Evolutionary conservation across 805 yeast genomes (phyloP).

Genomic region (Candida berthetii): DNA sequence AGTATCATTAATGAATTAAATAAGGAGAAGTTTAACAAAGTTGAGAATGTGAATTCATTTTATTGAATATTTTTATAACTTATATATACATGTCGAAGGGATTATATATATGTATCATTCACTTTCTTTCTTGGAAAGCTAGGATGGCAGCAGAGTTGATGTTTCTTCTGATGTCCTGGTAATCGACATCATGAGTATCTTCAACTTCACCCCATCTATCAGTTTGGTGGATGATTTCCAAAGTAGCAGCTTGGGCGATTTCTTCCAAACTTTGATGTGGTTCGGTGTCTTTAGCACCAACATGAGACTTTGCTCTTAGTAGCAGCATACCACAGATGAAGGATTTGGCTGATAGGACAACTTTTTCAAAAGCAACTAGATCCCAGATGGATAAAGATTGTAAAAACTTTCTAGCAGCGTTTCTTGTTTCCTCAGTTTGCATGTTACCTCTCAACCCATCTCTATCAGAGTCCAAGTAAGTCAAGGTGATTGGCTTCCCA

Average conservation of each 20-base stretch:
- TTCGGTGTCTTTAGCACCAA: conserved; percentile 39
- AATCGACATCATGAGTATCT: conserved; percentile 97
- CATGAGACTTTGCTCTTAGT: conserved; percentile 35
- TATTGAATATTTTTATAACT: too few relatives aligned
- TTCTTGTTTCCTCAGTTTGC: conserved; percentile 56
- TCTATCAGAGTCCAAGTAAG: conserved; percentile 70
- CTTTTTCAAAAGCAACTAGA: conserved; percentile 82
- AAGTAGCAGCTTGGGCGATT: conserved; percentile 67
- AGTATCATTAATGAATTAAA: conserved; percentile 28
- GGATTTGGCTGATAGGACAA: conserved; percentile 82
- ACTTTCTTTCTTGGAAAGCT: conserved; percentile 25
- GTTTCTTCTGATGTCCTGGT: conserved; percentile 79
- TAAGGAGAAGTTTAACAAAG: conserved; percentile 25
- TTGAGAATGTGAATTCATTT: too few relatives aligned
- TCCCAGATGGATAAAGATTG: conserved; percentile 63
- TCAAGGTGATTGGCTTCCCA: conserved; percentile 34
- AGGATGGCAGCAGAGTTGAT: conserved; percentile 72
- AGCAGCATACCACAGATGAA: conserved; percentile 75
- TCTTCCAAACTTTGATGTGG: conserved; percentile 49
- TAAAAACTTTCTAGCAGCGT: conserved; percentile 62
- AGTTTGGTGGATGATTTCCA: conserved; percentile 83
- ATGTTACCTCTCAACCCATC: conserved; percentile 78
- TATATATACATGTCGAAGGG: background rate
- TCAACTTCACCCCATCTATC: conserved; percentile 97
- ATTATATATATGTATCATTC: background rate